Evolutionary conservation across 1,284 basidiomycete species (phyloP).

Genomic region (Rhodotorula glutinis): DNA sequence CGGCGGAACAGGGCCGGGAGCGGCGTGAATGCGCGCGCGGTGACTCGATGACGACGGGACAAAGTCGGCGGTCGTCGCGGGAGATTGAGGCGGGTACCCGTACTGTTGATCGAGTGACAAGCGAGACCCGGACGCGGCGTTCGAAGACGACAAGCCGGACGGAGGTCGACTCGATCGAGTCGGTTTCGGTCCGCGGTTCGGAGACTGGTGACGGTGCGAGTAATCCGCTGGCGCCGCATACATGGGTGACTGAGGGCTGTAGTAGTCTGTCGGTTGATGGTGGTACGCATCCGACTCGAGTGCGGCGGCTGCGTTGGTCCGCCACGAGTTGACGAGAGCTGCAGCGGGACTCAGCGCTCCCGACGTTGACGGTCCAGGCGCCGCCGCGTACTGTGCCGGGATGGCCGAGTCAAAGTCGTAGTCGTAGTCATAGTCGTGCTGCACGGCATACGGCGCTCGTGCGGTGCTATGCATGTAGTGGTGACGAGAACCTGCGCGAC

Average conservation of each 20-base stretch:
- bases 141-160: constrained; percentile 10
- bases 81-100: background rate
- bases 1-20: too few relatives aligned
- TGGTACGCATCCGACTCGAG: background rate
- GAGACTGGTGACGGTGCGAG: too few relatives aligned
- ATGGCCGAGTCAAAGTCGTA: too few relatives aligned
- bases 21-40: too few relatives aligned
- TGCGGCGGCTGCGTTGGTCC: background rate
- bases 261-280: background rate
- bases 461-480: background rate
- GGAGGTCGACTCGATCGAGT: constrained; percentile 1
- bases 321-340: constrained; percentile 5
- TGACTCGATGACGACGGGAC: background rate
- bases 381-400: background rate
- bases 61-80: constrained; percentile 12
- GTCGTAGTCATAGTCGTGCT: background rate
- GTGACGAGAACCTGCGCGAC: background rate
- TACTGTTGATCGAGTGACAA: constrained; percentile 27
- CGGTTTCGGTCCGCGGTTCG: background rate
- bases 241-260: too few relatives aligned
- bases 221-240: background rate
- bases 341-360: background rate
- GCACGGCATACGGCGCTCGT: background rate
- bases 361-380: background rate
- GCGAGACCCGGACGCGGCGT: constrained; percentile 14